Conservation (phyloP, 2,329 filamentous ascomycete species). For the Clarireedia paspali region DNA sequence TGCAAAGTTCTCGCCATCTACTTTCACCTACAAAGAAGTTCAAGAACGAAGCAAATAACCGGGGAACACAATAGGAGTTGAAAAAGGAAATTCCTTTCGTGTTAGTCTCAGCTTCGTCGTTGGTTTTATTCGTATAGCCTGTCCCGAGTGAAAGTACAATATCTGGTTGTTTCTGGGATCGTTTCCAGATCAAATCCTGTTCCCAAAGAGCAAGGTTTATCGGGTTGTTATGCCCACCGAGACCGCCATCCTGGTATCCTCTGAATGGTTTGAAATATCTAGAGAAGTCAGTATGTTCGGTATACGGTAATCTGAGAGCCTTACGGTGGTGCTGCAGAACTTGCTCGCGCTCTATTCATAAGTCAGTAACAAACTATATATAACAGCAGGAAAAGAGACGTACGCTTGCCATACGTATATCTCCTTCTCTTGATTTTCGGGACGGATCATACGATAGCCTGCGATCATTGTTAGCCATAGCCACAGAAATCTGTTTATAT, state of each 20-base stretch:
- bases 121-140: background rate
- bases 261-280: background rate
- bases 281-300: background rate
- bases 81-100: background rate
- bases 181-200: background rate
- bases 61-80: background rate
- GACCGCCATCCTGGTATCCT: background rate
- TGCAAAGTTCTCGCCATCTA: background rate
- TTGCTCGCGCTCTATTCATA: background rate
- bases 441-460: background rate
- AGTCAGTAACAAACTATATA: background rate
- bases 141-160: background rate
- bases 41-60: background rate
- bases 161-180: background rate
- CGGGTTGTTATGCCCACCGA: background rate
- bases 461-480: background rate
- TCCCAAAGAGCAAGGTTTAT: conserved; percentile 1
- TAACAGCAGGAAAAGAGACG: background rate
- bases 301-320: background rate
- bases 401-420: background rate
- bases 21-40: background rate
- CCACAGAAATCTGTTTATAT: background rate
- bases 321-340: background rate
- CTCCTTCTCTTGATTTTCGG: background rate
- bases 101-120: background rate